Percentiles rank a stretch among this genome's conserved stretches.
phyloP scores from a whole-genome alignment of 352 stramenopile species.

The Aphanomyces cochlioides region DNA sequence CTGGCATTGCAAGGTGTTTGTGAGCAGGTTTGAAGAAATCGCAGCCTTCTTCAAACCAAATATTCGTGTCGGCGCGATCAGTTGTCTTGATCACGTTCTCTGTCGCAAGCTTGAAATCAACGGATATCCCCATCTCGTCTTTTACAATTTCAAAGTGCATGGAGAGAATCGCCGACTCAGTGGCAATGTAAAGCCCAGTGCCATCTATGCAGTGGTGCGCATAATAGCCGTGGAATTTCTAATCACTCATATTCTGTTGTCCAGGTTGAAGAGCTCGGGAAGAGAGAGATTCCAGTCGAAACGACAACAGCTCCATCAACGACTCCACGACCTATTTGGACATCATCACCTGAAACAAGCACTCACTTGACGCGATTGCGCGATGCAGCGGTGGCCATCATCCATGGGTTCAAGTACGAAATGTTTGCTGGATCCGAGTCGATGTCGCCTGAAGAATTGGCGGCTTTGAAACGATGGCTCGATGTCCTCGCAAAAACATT shows the following conservation, averaged over 20 bases:
- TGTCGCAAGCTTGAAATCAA: slow-evolving; percentile 73
- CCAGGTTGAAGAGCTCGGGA: not conserved
- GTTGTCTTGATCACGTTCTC: slow-evolving; percentile 83
- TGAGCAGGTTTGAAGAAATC: slow-evolving; percentile 51
- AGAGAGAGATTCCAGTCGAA: not conserved
- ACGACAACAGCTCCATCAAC: slow-evolving; percentile 11
- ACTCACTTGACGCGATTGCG: slow-evolving; percentile 69
- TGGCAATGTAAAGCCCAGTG: not conserved
- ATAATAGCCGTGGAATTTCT: not conserved
- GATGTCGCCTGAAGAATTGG: slow-evolving; percentile 69
- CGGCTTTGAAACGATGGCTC: slow-evolving; percentile 72
- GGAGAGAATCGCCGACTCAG: not conserved
- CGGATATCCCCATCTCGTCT: slow-evolving; percentile 73
- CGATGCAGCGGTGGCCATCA: slow-evolving; percentile 67
- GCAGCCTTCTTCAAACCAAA: slow-evolving; percentile 69
- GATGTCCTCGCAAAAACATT: slow-evolving; percentile 64
- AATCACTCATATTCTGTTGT: not conserved
- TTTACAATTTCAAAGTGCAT: slow-evolving; percentile 50
- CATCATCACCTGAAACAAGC: slow-evolving; percentile 67
- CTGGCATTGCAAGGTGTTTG: slow-evolving; percentile 74
- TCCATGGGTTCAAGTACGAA: slow-evolving; percentile 73
- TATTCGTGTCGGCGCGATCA: slow-evolving; percentile 68
- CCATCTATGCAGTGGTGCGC: not conserved
- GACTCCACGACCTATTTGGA: slow-evolving; percentile 43
- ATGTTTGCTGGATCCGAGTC: slow-evolving; percentile 71